Evolutionary conservation across 75 land plant species (phyloP).

Genomic region (Ceratopteris richardii): DNA sequence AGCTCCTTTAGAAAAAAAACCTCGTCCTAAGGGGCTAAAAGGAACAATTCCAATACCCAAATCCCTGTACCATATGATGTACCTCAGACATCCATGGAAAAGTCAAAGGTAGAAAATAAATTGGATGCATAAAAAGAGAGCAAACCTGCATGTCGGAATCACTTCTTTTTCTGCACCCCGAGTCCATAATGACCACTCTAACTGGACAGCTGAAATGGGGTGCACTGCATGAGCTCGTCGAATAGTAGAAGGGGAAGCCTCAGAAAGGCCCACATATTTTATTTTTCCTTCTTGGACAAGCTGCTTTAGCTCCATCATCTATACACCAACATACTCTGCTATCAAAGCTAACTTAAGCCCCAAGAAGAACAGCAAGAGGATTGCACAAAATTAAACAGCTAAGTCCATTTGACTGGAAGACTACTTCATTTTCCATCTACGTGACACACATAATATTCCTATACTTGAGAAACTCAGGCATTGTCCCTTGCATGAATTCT

Average conservation of each 20-base stretch:
- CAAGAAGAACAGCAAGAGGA: too few relatives aligned
- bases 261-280: conserved; percentile 58
- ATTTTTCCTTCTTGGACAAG: conserved; percentile 67
- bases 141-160: conserved; percentile 52
- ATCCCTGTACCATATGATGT: conserved; percentile 21
- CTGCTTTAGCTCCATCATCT: conserved; percentile 74
- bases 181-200: conserved; percentile 58
- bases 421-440: too few relatives aligned
- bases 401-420: too few relatives aligned
- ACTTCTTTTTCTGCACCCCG: conserved; percentile 47
- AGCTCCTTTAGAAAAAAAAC: conserved; percentile 34
- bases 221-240: conserved; percentile 58
- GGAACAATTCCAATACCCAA: conserved; percentile 57
- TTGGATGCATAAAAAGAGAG: background rate
- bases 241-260: conserved; percentile 55
- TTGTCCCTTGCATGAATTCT: background rate
- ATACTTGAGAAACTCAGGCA: background rate
- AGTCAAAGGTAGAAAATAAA: background rate
- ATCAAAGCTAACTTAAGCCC: too few relatives aligned
- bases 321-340: background rate
- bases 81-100: background rate
- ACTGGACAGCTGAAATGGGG: conserved; percentile 45
- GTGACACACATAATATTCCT: background rate
- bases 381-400: too few relatives aligned
- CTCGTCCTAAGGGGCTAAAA: conserved; percentile 52